These are phyloP conservation scores for Chlorella vulgaris DNA, from an alignment of 139 green algal genomes.

Conservation along the genomic window DNA sequence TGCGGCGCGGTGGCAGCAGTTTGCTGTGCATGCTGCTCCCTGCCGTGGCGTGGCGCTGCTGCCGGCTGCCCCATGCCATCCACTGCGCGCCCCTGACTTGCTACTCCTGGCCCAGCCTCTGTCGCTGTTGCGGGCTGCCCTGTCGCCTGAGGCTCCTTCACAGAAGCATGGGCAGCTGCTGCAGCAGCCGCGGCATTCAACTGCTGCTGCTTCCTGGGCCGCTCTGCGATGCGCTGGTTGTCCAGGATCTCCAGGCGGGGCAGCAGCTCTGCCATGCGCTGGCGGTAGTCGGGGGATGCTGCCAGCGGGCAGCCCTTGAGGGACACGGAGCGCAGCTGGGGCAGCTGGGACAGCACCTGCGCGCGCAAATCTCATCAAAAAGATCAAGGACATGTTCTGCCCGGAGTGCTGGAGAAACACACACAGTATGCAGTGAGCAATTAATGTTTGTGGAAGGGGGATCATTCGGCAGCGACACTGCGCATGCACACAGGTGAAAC, in stretches of 20 bases:
- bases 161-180: background rate
- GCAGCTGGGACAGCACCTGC: constrained; percentile 42
- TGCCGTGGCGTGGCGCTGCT: background rate
- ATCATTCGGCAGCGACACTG: constrained; percentile 10
- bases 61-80: background rate
- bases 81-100: too few relatives aligned
- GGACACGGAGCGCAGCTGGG: constrained; percentile 31
- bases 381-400: background rate
- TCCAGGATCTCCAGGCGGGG: constrained; percentile 48
- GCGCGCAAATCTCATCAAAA: too few relatives aligned
- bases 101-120: background rate
- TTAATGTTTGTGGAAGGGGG: constrained; percentile 22
- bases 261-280: constrained; percentile 20
- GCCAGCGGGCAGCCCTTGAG: constrained; percentile 46
- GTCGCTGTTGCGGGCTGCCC: background rate
- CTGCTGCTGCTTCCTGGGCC: constrained; percentile 12
- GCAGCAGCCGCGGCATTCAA: background rate
- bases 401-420: background rate
- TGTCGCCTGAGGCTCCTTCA: background rate
- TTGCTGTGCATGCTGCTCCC: background rate
- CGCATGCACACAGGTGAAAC: too few relatives aligned
- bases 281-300: constrained; percentile 1
- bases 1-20: background rate
- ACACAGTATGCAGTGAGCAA: too few relatives aligned
- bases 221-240: constrained; percentile 30